Evolutionary conservation across 1,284 basidiomycete genomes (phyloP).

Genomic region (Trametes sp.): DNA sequence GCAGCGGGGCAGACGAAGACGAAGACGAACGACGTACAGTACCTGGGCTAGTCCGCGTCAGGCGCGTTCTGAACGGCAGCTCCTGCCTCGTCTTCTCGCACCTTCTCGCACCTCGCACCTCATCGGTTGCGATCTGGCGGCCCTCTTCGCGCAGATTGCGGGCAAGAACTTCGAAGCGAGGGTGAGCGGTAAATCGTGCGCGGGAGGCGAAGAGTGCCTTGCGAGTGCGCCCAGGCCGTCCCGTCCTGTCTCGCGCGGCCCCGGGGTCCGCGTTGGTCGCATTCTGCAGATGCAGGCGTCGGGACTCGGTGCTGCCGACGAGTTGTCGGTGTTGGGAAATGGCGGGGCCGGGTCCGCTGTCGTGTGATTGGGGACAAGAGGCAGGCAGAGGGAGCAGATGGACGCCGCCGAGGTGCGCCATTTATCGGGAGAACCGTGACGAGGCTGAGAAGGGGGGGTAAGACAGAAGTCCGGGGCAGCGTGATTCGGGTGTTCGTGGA

Average conservation of each 20-base stretch:
- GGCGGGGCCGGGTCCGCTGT: background rate
- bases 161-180: background rate
- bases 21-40: too few relatives aligned
- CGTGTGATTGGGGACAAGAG: background rate
- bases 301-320: too few relatives aligned
- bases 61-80: too few relatives aligned
- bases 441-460: background rate
- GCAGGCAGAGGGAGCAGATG: background rate
- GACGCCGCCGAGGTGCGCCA: background rate
- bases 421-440: background rate
- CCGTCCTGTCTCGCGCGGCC: too few relatives aligned
- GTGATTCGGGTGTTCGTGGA: background rate
- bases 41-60: too few relatives aligned
- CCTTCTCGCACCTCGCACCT: too few relatives aligned
- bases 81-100: too few relatives aligned
- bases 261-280: background rate
- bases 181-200: background rate
- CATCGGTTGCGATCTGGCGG: background rate
- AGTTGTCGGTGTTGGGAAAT: too few relatives aligned
- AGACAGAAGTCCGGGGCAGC: background rate
- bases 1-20: too few relatives aligned
- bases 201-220: background rate
- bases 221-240: background rate
- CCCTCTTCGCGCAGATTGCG: background rate
- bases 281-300: background rate